Evolutionary conservation across 352 stramenopile species (phyloP), one percentile per base, ranked within the genome.

Genomic region (Saprolegnia diclina): DNA sequence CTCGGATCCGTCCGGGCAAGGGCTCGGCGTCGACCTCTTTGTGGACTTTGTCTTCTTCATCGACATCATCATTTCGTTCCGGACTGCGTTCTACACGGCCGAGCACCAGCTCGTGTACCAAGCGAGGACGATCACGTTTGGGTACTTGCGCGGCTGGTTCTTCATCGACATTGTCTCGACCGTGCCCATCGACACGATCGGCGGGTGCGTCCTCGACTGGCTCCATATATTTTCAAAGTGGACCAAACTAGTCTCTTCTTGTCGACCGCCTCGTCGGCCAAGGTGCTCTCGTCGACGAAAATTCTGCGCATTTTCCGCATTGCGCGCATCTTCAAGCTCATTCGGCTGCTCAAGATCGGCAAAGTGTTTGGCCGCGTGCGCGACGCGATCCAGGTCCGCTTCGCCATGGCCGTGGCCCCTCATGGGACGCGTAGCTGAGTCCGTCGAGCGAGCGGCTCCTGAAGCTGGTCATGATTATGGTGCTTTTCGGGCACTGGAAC

Each of bases 61-160:
- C n/a, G 90, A 97, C 74, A 96, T 97, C 42, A 0, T 87, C 5
- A 29, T 95, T 35, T 92, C 84, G 48, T 96, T 97, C 40, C 82
- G 90, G 22, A 94, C 88, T 4, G 89, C 87, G 1, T 97, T 82
- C 68, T 85, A 86, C 57, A 78, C 91, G 37, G 84, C 92, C 0
- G 81, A 95, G 62, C 77, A 82, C 13, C 69, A 87, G 21, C 66
- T 95, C 4, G 79, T 96, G 21, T 87, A 80, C 16, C 74, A 87
- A 38, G 73, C 80, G 5, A 68, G 71, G 0, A 65, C 79, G 18
- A 92, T 97, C 29, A 80, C 82, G 19, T 77, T 75, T 64, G 76
- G 71, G 0, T 94, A 94, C 71, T n/a, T 92, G 35, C 79, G 79
- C 54, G 81, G 84, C 6, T 94, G 87, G 87, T 92, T 94, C 57